Conservation (phyloP, 495 filamentous ascomycete genomes). For the Penicillium goetzii region DNA sequence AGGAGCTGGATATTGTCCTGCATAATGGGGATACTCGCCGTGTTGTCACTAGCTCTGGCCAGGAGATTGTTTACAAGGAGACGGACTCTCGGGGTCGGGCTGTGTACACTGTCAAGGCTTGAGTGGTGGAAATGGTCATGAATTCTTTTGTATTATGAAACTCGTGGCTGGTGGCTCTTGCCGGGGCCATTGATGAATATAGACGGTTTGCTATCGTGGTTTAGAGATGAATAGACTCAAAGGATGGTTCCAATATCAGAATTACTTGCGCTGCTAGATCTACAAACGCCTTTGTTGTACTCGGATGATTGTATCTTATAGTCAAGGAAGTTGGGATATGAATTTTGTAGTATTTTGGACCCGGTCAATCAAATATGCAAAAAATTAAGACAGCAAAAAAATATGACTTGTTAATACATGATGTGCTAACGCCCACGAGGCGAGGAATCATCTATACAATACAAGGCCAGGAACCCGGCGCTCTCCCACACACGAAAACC, state of each 20-base stretch:
- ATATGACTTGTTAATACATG: conserved; percentile 40
- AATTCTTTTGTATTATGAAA: conserved; percentile 5
- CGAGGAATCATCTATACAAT: conserved; percentile 43
- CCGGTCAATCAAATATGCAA: conserved; percentile 7
- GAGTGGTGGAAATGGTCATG: neutral
- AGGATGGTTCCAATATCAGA: neutral
- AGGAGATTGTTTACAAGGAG: conserved; percentile 37
- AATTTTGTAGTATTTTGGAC: neutral
- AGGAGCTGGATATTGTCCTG: conserved; percentile 55
- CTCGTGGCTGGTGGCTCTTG: neutral
- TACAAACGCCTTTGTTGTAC: neutral
- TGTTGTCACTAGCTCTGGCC: conserved; percentile 42
- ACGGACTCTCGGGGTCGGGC: conserved; percentile 38
- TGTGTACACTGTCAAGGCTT: conserved; percentile 43
- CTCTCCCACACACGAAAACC: conserved; percentile 25
- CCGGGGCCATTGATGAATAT: conserved; percentile 9
- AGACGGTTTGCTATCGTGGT: conserved; percentile 4
- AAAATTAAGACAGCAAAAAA: conserved; percentile 7
- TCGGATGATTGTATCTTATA: neutral
- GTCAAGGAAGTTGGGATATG: neutral
- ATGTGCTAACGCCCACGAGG: conserved; percentile 30
- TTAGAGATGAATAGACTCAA: conserved; percentile 8
- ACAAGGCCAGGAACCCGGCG: conserved; percentile 37
- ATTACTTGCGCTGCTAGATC: neutral
- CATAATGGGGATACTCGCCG: conserved; percentile 54